Conservation (phyloP, 2,329 filamentous ascomycete genomes). For the Cryphonectria japonica region DNA sequence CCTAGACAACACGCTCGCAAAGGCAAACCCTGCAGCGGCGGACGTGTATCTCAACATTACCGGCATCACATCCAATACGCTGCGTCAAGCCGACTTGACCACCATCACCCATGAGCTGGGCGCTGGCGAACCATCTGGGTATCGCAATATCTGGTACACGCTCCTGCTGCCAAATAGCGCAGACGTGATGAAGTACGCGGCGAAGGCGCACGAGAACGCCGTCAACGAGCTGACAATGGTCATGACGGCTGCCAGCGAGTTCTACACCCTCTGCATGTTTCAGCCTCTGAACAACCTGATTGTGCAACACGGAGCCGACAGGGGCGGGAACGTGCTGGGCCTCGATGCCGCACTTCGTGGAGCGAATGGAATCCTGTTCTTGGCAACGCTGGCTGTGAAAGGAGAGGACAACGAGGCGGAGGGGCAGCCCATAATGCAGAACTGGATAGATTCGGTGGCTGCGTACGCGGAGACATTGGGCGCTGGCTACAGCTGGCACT, state of each 20-base stretch:
- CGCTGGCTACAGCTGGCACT: slow-evolving; percentile 31
- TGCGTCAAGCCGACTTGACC: slow-evolving; percentile 31
- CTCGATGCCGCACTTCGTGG: neutral
- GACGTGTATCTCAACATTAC: slow-evolving; percentile 45
- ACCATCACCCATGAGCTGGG: slow-evolving; percentile 39
- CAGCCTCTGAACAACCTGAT: slow-evolving; percentile 15
- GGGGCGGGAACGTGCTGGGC: slow-evolving; percentile 14
- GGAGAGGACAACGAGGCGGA: slow-evolving; percentile 7
- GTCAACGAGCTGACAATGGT: neutral
- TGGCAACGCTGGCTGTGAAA: slow-evolving; percentile 8
- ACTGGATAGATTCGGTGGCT: neutral
- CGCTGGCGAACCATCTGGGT: slow-evolving; percentile 36
- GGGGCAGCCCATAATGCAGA: slow-evolving; percentile 2
- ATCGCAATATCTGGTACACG: slow-evolving; percentile 12
- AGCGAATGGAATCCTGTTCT: slow-evolving; percentile 8
- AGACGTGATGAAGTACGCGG: slow-evolving; percentile 3
- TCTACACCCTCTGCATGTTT: slow-evolving; percentile 18
- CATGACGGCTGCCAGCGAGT: slow-evolving; percentile 10
- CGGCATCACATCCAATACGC: slow-evolving; percentile 33
- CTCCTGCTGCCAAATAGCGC: slow-evolving; percentile 2
- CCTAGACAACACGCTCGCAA: slow-evolving; percentile 38
- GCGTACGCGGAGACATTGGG: neutral
- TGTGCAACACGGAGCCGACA: neutral
- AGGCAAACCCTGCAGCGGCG: slow-evolving; percentile 37
- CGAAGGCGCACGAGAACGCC: slow-evolving; percentile 1